Evolutionary conservation across 805 yeast genomes (phyloP).

Genomic region (Candida rishiriensis): DNA sequence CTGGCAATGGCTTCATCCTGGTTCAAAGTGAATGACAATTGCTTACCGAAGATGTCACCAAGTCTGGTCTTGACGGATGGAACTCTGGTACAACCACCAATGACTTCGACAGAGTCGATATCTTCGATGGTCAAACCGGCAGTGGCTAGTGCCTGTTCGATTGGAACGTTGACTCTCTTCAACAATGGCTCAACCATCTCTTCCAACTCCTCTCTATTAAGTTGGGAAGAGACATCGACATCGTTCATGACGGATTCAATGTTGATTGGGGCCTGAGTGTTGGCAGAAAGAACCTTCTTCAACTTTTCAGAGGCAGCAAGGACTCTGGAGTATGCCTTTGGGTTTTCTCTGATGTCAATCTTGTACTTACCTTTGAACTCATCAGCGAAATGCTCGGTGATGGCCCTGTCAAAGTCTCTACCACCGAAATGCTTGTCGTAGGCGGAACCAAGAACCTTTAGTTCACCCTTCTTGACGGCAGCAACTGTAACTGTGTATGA

Average conservation of each 20-base stretch:
- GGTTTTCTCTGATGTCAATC: conserved; percentile 85
- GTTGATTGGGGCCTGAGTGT: conserved; percentile 88
- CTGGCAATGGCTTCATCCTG: conserved; percentile 99
- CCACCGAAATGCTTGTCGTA: conserved; percentile 98
- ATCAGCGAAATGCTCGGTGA: conserved; percentile 91
- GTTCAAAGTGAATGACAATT: conserved; percentile 88
- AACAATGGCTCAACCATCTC: conserved; percentile 80
- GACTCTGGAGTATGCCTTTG: conserved; percentile 94
- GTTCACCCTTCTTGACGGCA: conserved; percentile 93
- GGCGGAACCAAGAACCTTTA: conserved; percentile 87
- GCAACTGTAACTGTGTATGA: conserved; percentile 87
- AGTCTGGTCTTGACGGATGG: conserved; percentile 86
- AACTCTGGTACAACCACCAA: conserved; percentile 98
- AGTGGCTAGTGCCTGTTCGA: conserved; percentile 73
- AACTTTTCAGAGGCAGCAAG: conserved; percentile 86
- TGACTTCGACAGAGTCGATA: conserved; percentile 86
- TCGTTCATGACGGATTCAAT: conserved; percentile 97
- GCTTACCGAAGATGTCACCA: conserved; percentile 76
- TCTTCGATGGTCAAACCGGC: conserved; percentile 72
- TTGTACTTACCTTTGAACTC: conserved; percentile 89
- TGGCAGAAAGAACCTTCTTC: conserved; percentile 96
- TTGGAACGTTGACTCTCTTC: conserved; percentile 69
- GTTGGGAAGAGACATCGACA: conserved; percentile 85
- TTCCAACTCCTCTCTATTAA: conserved; percentile 91
- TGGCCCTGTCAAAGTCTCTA: conserved; percentile 90